Base-by-base conservation (phyloP, 495 filamentous ascomycete genomes). In the Neurospora sp. region DNA sequence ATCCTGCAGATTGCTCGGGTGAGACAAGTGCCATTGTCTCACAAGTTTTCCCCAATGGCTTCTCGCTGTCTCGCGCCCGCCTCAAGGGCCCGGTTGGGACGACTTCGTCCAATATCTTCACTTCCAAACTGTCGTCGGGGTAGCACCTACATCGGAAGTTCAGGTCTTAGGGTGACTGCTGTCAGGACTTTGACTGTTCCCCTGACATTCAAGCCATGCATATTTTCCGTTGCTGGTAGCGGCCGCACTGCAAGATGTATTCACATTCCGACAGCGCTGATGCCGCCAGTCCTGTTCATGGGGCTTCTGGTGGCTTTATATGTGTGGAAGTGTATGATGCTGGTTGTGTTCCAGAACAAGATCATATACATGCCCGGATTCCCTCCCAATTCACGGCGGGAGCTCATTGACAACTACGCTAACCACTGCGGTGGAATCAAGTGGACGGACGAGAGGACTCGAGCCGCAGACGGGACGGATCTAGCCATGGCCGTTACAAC, bases 301-400 rank as follows among this genome's bases (percentile, higher is more conserved):
- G 90, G 91, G 9, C 82, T 96, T 14, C 79, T 92, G 2, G 72
- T 93, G 9, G 82, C 85, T 6, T 84, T 94, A 12, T 94, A 91
- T 90, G 85, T 86, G 0, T 94, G 91, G 87, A 94, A 96, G 82
- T 94, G 91, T 75, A 78, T 90, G 71, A 92, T 94, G 91, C 88
- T 94, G 81, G 84, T 95, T 22, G 75, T 91, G 6, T 90, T 95
- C 78, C 93, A 94, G 80, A 92, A 94, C 77, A 92, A 93, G 73
- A 93, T 96, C 72, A 89, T 95, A 68, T 94, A 94, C 81, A 92
- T 94, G 82, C 90, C 92, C 0, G 89, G 88, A 40, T 74, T 93
- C 9, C 91, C 91, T 12, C 91, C 91, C 1, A 86, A 83, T 76
- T 81, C 87, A 0, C 82, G 88, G 9, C 74, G 83, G 40, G 88